Conservation (phyloP, 768 basidiomycete species). For the Phaeolepiota aurea region DNA sequence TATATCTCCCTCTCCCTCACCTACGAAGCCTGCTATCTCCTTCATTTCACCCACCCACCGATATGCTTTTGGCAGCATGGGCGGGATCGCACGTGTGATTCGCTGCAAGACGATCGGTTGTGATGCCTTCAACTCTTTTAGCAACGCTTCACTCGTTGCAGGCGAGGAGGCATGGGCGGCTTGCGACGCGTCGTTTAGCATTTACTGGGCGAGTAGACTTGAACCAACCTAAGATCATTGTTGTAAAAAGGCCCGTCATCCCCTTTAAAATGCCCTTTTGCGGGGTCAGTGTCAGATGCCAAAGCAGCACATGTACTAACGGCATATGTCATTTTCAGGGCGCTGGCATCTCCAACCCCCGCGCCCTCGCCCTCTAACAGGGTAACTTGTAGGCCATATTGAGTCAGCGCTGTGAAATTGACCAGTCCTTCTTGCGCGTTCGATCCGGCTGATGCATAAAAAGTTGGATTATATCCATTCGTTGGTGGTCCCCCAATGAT, state of each 20-base stretch:
- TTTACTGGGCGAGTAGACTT: no score
- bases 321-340: constrained; percentile 58
- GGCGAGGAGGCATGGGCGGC: constrained; percentile 51
- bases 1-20: constrained; percentile 31
- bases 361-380: constrained; percentile 36
- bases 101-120: constrained; percentile 35
- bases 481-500: constrained; percentile 52
- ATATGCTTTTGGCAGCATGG: constrained; percentile 56
- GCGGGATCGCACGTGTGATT: constrained; percentile 28
- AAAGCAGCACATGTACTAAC: constrained; percentile 22
- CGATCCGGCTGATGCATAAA: constrained; percentile 45
- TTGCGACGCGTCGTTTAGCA: no score
- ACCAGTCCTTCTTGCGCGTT: constrained; percentile 20
- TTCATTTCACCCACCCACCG: constrained; percentile 58
- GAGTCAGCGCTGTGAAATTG: constrained; percentile 28
- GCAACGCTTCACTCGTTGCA: constrained; percentile 49
- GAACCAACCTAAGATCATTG: constrained; percentile 44
- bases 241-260: constrained; percentile 39
- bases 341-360: constrained; percentile 50
- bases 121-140: constrained; percentile 38
- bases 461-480: constrained; percentile 38
- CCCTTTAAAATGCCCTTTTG: constrained; percentile 52
- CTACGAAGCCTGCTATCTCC: constrained; percentile 52
- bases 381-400: constrained; percentile 37
- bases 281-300: neutral